Conservation (phyloP, 768 basidiomycete species). For the Suillus bovinus region DNA sequence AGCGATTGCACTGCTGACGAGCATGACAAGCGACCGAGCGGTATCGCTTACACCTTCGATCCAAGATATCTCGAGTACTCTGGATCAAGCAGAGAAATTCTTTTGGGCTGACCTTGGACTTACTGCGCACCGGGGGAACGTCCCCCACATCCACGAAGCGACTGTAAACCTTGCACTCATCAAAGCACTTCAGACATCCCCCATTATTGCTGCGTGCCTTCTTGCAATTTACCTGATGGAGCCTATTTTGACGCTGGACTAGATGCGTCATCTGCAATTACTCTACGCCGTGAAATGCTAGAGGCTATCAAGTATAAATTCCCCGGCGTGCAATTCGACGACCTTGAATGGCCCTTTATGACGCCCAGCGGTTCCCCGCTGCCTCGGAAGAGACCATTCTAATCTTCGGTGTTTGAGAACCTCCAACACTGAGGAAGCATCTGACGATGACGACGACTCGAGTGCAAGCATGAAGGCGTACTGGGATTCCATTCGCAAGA, state of each 20-base stretch:
- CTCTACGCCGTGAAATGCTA: constrained; percentile 82
- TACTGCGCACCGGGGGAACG: constrained; percentile 58
- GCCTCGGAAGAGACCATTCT: too few relatives aligned
- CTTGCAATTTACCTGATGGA: constrained; percentile 35
- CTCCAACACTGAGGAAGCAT: too few relatives aligned
- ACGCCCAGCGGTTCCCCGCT: too few relatives aligned
- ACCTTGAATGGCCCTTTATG: too few relatives aligned
- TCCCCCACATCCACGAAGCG: constrained; percentile 73
- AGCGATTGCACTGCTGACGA: constrained; percentile 87
- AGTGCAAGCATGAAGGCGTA: too few relatives aligned
- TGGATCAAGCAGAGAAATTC: constrained; percentile 68
- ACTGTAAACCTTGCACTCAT: constrained; percentile 70
- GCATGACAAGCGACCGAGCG: constrained; percentile 53
- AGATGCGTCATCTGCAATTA: constrained; percentile 80
- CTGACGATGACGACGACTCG: too few relatives aligned
- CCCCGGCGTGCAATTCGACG: constrained; percentile 48
- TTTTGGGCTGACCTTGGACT: constrained; percentile 66
- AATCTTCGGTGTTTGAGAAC: too few relatives aligned
- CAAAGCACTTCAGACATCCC: constrained; percentile 74
- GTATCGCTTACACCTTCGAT: constrained; percentile 43
- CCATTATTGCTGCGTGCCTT: constrained; percentile 59
- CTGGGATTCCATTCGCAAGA: too few relatives aligned
- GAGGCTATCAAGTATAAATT: constrained; percentile 80
- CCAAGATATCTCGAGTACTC: constrained; percentile 56
- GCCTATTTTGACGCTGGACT: constrained; percentile 5